Percentiles rank a stretch among this genome's conserved stretches.
Conservation (phyloP, 305 asterid genomes). For the Plantago rigida region DNA sequence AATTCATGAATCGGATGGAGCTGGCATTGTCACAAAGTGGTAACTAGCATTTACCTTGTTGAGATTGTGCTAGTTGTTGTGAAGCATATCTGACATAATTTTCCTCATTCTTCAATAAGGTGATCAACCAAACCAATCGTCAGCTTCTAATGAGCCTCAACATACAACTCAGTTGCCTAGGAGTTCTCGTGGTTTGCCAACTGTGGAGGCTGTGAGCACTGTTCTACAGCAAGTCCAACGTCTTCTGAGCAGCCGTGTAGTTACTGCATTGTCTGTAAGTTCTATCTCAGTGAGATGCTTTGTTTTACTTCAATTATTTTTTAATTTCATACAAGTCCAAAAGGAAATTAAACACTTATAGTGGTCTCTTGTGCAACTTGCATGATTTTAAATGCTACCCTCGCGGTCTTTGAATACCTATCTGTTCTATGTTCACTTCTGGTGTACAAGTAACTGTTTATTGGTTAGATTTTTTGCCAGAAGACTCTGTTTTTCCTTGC, state of each 20-base stretch:
- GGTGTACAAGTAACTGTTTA: no score
- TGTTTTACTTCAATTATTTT: constrained; percentile 13
- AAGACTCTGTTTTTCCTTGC: no score
- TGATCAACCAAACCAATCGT: constrained; percentile 41
- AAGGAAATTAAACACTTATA: background rate
- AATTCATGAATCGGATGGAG: constrained; percentile 72
- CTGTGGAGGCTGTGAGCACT: constrained; percentile 54
- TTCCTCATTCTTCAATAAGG: constrained; percentile 27
- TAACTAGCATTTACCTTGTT: constrained; percentile 22
- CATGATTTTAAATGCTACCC: no score
- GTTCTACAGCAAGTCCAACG: constrained; percentile 52
- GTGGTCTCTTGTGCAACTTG: no score
- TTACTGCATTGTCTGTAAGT: constrained; percentile 71
- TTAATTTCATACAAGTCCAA: background rate
- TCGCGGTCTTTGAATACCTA: no score
- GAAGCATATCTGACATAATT: constrained; percentile 19
- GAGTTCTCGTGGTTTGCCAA: constrained; percentile 48
- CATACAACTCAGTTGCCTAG: constrained; percentile 46
- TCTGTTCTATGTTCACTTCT: no score
- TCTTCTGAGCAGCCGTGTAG: constrained; percentile 54
- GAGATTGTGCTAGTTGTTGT: constrained; percentile 15
- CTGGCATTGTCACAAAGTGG: constrained; percentile 55
- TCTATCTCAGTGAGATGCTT: constrained; percentile 15
- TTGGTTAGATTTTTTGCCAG: no score
- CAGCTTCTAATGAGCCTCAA: constrained; percentile 27